Base-by-base conservation (phyloP, 2,329 filamentous ascomycete species). In the Botrytis hyacinthi region DNA sequence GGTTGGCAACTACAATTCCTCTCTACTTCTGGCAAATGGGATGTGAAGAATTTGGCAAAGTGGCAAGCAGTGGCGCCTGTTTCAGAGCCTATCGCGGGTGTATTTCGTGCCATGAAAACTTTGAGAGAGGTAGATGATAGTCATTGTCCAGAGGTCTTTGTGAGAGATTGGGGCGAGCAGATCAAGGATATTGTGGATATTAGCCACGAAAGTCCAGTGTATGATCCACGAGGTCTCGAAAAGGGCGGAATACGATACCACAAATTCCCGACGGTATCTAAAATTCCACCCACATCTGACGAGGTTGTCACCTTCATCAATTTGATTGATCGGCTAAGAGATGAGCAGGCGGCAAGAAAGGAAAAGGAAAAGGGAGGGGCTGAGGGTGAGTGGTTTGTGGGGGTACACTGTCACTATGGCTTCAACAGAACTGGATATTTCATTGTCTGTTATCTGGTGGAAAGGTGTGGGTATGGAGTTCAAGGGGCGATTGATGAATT, bases 381-480 rank as follows among this genome's bases (percentile, higher is more conserved):
- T 77, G 82, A 81, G 72, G 81, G 83, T 9, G 78, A 84, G 1
- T 82, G 83, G 32, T 84, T 91, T 66, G 88, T 97, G 70, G 95
- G 92, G 3, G 93, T 97, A 0, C 95, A 98, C 81, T 98, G 95
- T 79, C 95, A 98, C 80, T 98, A 98, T 78, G 95, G 74, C 3
- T 98, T 97, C 84, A 98, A 98, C 81, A 89, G 95, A 35, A 98
- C 95, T 0, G 95, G 95, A 0, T 97, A 95, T 81, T 93, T 98
- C 80, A 89, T 98, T 69, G 92, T 93, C 46, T 94, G 91, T 79
- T 98, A 98, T 80, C 85, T 98, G n/a, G 91, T 98, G 22, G 94
- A 98, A 83, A 86, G 90, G 65, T 88, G 92, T 77, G 90, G 89
- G 0, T 95, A 89, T 79, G 85, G 84, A 35, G 88, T 97, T 2